A percentile compares a stretch with the other conserved stretches of the same genome.
These are phyloP conservation scores for Cercospora sp. DNA, from an alignment of 2,329 filamentous ascomycete species.

Conservation along the genomic window DNA sequence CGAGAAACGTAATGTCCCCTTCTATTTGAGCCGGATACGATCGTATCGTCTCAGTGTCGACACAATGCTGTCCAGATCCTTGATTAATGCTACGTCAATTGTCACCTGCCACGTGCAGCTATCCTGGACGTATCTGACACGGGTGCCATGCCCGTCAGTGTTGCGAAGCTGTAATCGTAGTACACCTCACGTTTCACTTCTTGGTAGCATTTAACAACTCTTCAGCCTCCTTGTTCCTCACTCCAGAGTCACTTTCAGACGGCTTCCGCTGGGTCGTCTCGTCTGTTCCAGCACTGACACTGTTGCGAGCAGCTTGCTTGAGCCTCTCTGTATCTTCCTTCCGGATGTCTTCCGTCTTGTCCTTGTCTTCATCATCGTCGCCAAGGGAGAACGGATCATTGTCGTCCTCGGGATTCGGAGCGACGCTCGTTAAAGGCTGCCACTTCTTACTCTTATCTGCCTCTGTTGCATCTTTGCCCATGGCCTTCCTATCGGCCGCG, in stretches of 20 bases:
- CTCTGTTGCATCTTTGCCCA: slow-evolving; percentile 22
- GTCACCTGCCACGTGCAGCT: neutral
- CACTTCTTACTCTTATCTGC: slow-evolving; percentile 82
- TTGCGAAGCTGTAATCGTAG: neutral
- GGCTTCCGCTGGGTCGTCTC: slow-evolving; percentile 26
- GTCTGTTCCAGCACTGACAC: slow-evolving; percentile 58
- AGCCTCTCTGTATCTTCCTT: slow-evolving; percentile 54
- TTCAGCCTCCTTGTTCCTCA: slow-evolving; percentile 49
- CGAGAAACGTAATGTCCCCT: neutral
- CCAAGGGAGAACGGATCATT: slow-evolving; percentile 96
- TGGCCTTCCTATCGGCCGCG: slow-evolving; percentile 60
- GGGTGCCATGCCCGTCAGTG: neutral
- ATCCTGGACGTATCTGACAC: neutral
- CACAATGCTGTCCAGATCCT: neutral
- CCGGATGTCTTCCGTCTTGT: slow-evolving; percentile 64
- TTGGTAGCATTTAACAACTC: slow-evolving; percentile 42
- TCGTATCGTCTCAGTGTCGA: neutral
- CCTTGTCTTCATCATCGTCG: slow-evolving; percentile 71
- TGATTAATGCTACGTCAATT: neutral
- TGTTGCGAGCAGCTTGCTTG: slow-evolving; percentile 50
- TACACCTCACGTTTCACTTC: slow-evolving; percentile 6
- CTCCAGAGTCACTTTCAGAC: slow-evolving; percentile 43
- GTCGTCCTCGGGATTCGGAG: slow-evolving; percentile 80
- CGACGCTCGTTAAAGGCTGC: slow-evolving; percentile 86
- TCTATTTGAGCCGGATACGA: neutral